Percentiles rank a stretch among this genome's conserved stretches.
phyloP scores from a whole-genome alignment of 2,329 filamentous ascomycete genomes.

The Mycogone perniciosa region DNA sequence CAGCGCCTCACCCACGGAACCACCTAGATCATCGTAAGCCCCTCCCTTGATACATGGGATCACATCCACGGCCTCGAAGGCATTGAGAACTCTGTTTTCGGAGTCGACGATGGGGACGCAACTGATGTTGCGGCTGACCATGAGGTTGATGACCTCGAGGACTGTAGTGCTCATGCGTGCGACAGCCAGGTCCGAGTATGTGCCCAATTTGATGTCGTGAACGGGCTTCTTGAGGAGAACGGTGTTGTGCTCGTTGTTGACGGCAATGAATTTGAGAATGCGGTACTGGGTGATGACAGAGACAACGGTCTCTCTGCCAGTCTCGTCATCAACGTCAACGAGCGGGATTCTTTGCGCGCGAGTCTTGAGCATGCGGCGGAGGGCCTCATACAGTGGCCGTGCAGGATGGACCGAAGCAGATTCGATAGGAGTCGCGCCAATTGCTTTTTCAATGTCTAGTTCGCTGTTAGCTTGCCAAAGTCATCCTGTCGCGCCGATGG shows the following conservation, averaged over 20 bases:
- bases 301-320: constrained; percentile 83
- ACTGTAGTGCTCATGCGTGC: constrained; percentile 86
- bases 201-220: constrained; percentile 76
- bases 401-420: constrained; percentile 94
- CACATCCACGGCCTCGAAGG: constrained; percentile 96
- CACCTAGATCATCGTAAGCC: constrained; percentile 81
- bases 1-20: constrained; percentile 82
- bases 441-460: constrained; percentile 87
- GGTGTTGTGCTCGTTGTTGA: constrained; percentile 81
- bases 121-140: constrained; percentile 90
- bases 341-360: constrained; percentile 89
- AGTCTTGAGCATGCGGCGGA: constrained; percentile 87
- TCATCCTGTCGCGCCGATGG: not conserved
- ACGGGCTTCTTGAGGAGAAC: constrained; percentile 83
- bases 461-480: constrained; percentile 14
- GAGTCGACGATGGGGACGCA: constrained; percentile 88
- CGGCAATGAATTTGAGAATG: constrained; percentile 96
- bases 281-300: constrained; percentile 98
- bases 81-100: constrained; percentile 74
- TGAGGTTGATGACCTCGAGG: constrained; percentile 86
- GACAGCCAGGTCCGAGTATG: constrained; percentile 73
- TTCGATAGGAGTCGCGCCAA: constrained; percentile 85
- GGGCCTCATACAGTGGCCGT: constrained; percentile 88
- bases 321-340: constrained; percentile 91
- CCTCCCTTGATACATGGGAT: constrained; percentile 93